A percentile compares a stretch with the other conserved stretches of the same genome.
phyloP scores from a whole-genome alignment of 768 basidiomycete genomes.

The Amanita molliuscula region DNA sequence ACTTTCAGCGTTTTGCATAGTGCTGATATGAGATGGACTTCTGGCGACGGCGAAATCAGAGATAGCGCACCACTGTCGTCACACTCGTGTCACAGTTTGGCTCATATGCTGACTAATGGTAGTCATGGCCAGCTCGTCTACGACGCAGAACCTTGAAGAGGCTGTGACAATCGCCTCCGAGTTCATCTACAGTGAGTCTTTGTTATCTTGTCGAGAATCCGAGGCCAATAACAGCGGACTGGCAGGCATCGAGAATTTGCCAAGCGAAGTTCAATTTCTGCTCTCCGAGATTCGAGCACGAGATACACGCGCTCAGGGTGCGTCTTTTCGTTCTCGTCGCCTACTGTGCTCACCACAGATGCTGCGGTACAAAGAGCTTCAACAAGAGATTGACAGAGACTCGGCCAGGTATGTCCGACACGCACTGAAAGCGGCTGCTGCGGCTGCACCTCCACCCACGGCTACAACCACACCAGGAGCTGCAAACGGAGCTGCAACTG shows the following conservation, averaged over 20 bases:
- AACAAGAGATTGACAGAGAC: conserved; percentile 40
- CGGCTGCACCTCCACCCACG: conserved; percentile 10
- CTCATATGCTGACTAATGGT: neutral
- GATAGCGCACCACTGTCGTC: too few species aligned
- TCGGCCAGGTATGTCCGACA: conserved; percentile 40
- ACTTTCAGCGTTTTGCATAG: too few species aligned
- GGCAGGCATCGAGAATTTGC: conserved; percentile 43
- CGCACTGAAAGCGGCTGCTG: conserved; percentile 20
- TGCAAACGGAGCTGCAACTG: neutral
- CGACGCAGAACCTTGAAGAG: conserved; percentile 36
- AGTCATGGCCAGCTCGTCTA: neutral
- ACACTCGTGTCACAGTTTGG: too few species aligned
- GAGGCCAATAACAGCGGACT: conserved; percentile 1
- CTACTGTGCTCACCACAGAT: neutral
- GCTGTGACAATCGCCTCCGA: conserved; percentile 43
- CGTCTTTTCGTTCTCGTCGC: conserved; percentile 4
- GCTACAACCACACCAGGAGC: conserved; percentile 25
- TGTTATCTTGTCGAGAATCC: neutral
- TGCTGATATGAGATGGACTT: too few species aligned
- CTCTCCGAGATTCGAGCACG: conserved; percentile 40
- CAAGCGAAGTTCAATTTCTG: conserved; percentile 40
- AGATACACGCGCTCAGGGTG: conserved; percentile 34
- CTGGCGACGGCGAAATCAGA: too few species aligned
- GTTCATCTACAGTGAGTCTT: conserved; percentile 41
- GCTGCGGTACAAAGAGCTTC: conserved; percentile 24